Base-by-base conservation (phyloP, 164 flowering plant species). In the Pachysandra terminalis region DNA sequence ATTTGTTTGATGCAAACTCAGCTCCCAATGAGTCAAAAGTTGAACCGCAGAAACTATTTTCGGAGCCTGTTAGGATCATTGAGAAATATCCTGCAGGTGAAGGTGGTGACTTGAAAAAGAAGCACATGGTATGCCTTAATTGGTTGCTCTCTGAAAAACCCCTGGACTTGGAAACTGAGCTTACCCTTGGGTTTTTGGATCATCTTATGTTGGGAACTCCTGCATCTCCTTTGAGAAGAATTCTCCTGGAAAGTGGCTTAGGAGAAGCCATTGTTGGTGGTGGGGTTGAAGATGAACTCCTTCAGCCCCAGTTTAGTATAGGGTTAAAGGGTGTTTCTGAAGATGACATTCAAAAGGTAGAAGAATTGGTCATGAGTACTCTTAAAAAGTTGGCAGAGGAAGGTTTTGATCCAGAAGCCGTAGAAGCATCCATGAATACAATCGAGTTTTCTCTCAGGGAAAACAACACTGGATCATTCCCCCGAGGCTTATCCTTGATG, bases 371-470 rank as follows among this genome's bases (percentile, higher is more conserved):
- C 65, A 82, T 88, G 78, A 73, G 25, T 65, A 88, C 98, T 1
- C 80, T 93, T 15, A 74, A 82, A 75, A 83, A 85, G 6, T 76
- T 96, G 64, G 86, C 86, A 32, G 89, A 89, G 48, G 90, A 90
- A 83, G 98, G 99, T 69, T 96, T 96, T 84, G 87, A 90, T 68
- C 51, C 82, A 25, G 93, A 90, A 63, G 93, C 97, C 59, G 86
- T 96, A 37, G 99, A 96, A 77, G 99, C 99, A 68, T 93, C 99
- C 22, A 87, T 96, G 98, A 96, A 96, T 70, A 96, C 99, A 41
- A 92, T 96, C 72, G 99, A 96, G 76, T 96, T 93, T 71, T 88
- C 99, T 71, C 89, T 96, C 23, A 79, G 97, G 79, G 99, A 96
- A 78, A 93, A 96, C 69, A 96, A 96, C 74, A 96, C 99, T 26